Evolutionary conservation across 164 flowering plant species (phyloP).

Genomic region (Aristolochia californica): DNA sequence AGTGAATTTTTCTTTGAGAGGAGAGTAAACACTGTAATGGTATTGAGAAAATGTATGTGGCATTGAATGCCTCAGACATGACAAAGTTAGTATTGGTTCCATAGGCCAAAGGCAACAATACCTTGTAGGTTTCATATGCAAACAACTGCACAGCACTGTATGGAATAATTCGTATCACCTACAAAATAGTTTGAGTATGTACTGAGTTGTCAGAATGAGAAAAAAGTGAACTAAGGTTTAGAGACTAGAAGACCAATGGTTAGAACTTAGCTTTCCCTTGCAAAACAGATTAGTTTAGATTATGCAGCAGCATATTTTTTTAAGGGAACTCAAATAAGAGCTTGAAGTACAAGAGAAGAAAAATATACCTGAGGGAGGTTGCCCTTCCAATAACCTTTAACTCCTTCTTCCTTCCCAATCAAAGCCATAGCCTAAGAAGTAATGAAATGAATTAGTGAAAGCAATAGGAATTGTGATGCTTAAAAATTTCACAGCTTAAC

Average conservation of each 20-base stretch:
- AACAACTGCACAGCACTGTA: slow-evolving; percentile 91
- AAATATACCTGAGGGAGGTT: slow-evolving; percentile 86
- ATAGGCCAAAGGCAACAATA: slow-evolving; percentile 10
- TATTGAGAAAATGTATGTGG: not conserved
- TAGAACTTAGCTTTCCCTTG: no score
- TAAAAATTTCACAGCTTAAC: not conserved
- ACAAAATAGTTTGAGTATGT: slow-evolving; percentile 4
- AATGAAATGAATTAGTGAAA: not conserved
- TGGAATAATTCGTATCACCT: slow-evolving; percentile 87
- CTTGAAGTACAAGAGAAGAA: no score
- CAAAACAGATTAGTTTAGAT: no score
- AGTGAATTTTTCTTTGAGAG: no score
- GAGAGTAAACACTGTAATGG: no score
- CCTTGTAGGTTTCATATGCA: slow-evolving; percentile 90
- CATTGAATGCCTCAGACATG: not conserved
- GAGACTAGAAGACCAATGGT: no score
- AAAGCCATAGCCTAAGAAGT: slow-evolving; percentile 47
- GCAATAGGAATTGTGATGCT: not conserved
- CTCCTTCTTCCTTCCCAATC: slow-evolving; percentile 79
- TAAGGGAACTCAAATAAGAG: no score
- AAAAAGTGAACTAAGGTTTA: no score
- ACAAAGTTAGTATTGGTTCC: not conserved
- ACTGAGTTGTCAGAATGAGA: no score
- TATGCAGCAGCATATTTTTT: no score
- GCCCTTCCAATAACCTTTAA: slow-evolving; percentile 97